phyloP scores from a whole-genome alignment of 1,284 basidiomycete genomes.

The Coniferiporia sulphurascens region DNA sequence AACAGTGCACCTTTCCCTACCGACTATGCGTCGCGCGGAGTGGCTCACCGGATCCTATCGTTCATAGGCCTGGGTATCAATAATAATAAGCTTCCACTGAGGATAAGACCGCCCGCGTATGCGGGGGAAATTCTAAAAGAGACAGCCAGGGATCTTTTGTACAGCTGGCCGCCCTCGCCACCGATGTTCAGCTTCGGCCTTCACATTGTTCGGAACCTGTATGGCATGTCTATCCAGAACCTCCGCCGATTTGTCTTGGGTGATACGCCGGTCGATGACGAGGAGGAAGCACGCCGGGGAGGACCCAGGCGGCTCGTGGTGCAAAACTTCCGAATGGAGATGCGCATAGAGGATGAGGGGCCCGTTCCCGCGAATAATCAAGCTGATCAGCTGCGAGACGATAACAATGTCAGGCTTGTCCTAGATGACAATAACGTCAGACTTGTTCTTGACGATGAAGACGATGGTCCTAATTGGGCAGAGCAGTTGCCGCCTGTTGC shows the following conservation, averaged over 20 bases:
- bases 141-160: constrained; percentile 15
- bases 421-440: constrained; percentile 13
- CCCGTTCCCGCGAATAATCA: not conserved
- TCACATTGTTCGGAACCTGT: constrained; percentile 44
- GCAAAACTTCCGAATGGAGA: constrained; percentile 21
- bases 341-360: not conserved
- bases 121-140: constrained; percentile 21
- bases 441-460: constrained; percentile 9
- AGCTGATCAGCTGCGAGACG: constrained; percentile 3
- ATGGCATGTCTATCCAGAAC: constrained; percentile 37
- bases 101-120: constrained; percentile 12
- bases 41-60: not conserved
- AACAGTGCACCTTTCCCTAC: constrained; percentile 1
- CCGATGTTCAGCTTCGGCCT: constrained; percentile 49
- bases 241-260: constrained; percentile 47
- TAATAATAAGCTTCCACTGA: not conserved
- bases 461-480: not conserved
- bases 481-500: not conserved
- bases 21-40: not conserved
- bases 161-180: constrained; percentile 58
- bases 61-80: not conserved
- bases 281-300: constrained; percentile 16
- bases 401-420: constrained; percentile 12
- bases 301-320: constrained; percentile 29
- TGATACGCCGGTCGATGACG: constrained; percentile 19